Base-by-base conservation (phyloP, 2,329 filamentous ascomycete species). In the Pseudogymnoascus pannorum region DNA sequence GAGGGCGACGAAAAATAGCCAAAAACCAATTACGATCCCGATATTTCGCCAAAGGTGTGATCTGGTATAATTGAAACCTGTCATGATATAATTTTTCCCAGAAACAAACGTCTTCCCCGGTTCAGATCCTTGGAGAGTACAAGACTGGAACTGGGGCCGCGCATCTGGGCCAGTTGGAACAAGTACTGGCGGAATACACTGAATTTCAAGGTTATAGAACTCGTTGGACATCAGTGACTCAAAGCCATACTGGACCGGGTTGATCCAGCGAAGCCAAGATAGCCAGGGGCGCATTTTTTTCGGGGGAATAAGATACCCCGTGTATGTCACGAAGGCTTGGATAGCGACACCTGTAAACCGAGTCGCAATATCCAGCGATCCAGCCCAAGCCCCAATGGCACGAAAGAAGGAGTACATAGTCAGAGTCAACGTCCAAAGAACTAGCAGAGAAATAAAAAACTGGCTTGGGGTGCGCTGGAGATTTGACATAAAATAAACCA, bases 371-470 rank as follows among this genome's bases (percentile, higher is more conserved):
- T 69, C 18, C n/a, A 88, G 76, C 0, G 88, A 89, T 57, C 88
- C 81, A 3, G 91, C 92, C 1, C 87, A 76, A 0, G 89, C 87
- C n/a, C 83, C 91, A 65, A 95, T 89, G 5, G 85, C 88, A 58
- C 91, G 84, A 82, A 95, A 95, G 64, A 93, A 81, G 86, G 91
- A 92, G 57, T 88, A 92, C 89, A 94, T 94, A 65, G 83, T 80
- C 69, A 96, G 67, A 0, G 89, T 89, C 1, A 85, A 86, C 62
- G 81, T 72, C 75, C 93, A 91, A 2, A 85, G 87, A 70, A 93
- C 82, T 59, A 96, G 78, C 62, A 91, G 74, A 80, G 91, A 96
- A 76, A 91, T 88, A 79, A 96, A 96, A 79, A 94, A 96, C 0
- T 86, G 75, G 2, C 87, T 88, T 0, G 89, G 78, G 65, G 88